phyloP scores from a whole-genome alignment of 352 stramenopile species.

The Globisporangium spinosum region DNA sequence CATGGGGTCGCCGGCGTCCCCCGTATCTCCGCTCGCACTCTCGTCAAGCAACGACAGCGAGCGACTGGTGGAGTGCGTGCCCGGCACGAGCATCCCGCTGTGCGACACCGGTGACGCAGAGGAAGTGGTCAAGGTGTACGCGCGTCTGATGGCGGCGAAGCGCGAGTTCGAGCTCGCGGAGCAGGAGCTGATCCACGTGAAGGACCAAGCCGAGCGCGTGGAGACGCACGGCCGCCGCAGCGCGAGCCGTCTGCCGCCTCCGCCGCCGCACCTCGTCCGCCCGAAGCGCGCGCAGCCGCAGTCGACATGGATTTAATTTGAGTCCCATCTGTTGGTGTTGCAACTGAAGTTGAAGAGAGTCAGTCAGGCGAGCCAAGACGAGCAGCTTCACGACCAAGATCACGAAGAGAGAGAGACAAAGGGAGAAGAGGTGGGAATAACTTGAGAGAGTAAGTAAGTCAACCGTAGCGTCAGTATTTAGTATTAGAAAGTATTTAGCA shows the following conservation, averaged over 20 bases:
- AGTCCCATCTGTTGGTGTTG: not conserved
- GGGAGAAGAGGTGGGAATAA: slow-evolving; percentile 7
- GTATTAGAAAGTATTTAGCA: slow-evolving; percentile 19
- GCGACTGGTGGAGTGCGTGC: slow-evolving; percentile 13
- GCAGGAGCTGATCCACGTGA: slow-evolving; percentile 20
- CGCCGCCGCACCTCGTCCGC: slow-evolving; percentile 7
- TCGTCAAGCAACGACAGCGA: slow-evolving; percentile 14
- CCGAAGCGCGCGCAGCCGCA: slow-evolving; percentile 10
- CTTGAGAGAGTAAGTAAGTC: slow-evolving; percentile 6
- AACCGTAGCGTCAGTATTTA: slow-evolving; percentile 18
- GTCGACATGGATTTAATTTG: slow-evolving; percentile 14
- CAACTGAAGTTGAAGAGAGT: not conserved
- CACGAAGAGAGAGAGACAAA: not conserved
- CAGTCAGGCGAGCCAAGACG: not conserved
- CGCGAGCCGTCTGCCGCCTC: slow-evolving; percentile 13
- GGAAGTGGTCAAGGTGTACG: slow-evolving; percentile 23
- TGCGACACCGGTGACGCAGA: slow-evolving; percentile 18
- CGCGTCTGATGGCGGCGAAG: slow-evolving; percentile 19
- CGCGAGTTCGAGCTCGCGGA: slow-evolving; percentile 20
- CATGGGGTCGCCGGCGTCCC: slow-evolving; percentile 13
- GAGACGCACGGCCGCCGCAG: slow-evolving; percentile 16
- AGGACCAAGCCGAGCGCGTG: slow-evolving; percentile 15
- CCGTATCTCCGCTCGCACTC: slow-evolving; percentile 5
- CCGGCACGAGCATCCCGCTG: slow-evolving; percentile 16
- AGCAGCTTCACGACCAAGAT: not conserved